These are phyloP conservation scores for Xylogone sp. DNA, from an alignment of 2,329 filamentous ascomycete species.

Conservation along the genomic window DNA sequence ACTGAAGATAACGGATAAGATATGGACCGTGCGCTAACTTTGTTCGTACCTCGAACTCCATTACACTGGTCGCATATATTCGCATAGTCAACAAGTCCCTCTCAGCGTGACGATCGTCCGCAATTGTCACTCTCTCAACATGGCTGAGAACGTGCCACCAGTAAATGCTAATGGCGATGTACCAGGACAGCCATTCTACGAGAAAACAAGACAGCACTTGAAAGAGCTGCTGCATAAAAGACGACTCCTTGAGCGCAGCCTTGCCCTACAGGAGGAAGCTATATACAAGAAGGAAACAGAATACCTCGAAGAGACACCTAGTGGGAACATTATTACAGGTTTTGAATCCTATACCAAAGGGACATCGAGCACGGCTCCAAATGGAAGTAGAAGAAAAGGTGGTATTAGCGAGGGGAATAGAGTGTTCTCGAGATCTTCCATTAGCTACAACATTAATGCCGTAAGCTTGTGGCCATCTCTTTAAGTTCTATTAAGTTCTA, in stretches of 20 bases:
- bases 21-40: neutral
- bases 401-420: conserved; percentile 66
- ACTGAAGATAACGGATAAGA: neutral
- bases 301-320: conserved; percentile 86
- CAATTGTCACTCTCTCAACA: conserved; percentile 17
- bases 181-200: conserved; percentile 62
- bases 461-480: conserved; percentile 26
- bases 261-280: conserved; percentile 59
- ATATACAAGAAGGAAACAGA: conserved; percentile 80
- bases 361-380: conserved; percentile 54
- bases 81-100: neutral
- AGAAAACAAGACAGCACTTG: conserved; percentile 65
- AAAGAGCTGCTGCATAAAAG: conserved; percentile 65
- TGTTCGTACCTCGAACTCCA: neutral
- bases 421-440: conserved; percentile 67
- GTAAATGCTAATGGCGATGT: conserved; percentile 37
- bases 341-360: conserved; percentile 99
- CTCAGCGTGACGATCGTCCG: neutral
- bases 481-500: conserved; percentile 4
- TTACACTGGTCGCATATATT: too few relatives aligned
- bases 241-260: conserved; percentile 35
- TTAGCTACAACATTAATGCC: conserved; percentile 51
- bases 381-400: conserved; percentile 59
- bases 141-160: conserved; percentile 45
- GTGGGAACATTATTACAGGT: conserved; percentile 93